A percentile compares a stretch with the other conserved stretches of the same genome.
These are phyloP conservation scores for Rhodotorula diobovata DNA, from an alignment of 768 basidiomycete species.

Conservation along the genomic window DNA sequence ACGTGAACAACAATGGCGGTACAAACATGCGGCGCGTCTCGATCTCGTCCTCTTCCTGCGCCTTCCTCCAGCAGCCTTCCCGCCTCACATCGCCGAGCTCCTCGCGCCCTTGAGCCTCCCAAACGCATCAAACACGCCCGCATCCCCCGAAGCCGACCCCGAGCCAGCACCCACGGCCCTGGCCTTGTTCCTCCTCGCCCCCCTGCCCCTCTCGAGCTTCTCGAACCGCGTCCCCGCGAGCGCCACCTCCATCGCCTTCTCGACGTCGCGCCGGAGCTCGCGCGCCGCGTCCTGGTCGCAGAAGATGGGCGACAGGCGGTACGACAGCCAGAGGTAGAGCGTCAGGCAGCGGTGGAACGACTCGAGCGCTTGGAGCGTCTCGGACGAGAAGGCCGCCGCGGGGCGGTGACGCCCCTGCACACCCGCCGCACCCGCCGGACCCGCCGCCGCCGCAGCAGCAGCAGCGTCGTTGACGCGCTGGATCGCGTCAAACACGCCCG, in stretches of 20 bases:
- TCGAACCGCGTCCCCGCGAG: constrained; percentile 42
- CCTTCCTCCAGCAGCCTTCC: too few relatives aligned
- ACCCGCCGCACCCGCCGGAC: neutral
- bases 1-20: too few relatives aligned
- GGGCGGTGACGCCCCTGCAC: neutral
- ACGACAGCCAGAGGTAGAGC: constrained; percentile 78
- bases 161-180: neutral
- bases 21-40: too few relatives aligned
- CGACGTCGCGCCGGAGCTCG: constrained; percentile 60
- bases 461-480: constrained; percentile 45
- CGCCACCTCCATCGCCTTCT: constrained; percentile 63
- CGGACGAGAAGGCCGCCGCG: constrained; percentile 10
- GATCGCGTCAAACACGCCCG: constrained; percentile 51
- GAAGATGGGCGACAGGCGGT: constrained; percentile 66
- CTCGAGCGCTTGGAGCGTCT: constrained; percentile 55
- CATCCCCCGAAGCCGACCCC: neutral
- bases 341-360: constrained; percentile 69
- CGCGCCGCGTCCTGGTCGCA: constrained; percentile 55
- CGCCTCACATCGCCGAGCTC: neutral
- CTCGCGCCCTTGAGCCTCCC: neutral
- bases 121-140: neutral
- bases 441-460: neutral
- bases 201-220: constrained; percentile 13
- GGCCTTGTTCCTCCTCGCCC: constrained; percentile 24
- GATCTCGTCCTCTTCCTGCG: neutral